These are phyloP conservation scores for Cryptosporidium baileyi DNA, from an alignment of 169 alveolate species.

Conservation along the genomic window DNA sequence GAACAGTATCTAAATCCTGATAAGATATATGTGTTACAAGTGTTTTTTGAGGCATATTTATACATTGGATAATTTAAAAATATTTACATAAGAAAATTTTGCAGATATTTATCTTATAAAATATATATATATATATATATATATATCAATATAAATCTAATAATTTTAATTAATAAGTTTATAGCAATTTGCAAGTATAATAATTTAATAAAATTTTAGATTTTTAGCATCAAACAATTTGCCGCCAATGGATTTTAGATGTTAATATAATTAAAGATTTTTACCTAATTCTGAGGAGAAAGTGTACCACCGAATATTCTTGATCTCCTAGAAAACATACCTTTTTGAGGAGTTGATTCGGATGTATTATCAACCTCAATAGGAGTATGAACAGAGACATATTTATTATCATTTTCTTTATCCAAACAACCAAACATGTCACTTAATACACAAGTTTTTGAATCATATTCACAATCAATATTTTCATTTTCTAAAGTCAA, in stretches of 20 bases:
- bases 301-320: constrained; percentile 32
- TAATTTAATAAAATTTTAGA: neutral
- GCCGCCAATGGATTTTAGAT: neutral
- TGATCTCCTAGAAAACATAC: constrained; percentile 3
- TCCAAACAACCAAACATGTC: neutral
- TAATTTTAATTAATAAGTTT: too few species aligned
- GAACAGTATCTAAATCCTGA: constrained; percentile 57
- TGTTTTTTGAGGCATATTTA: constrained; percentile 18
- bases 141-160: too few species aligned
- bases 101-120: neutral
- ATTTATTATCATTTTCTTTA: neutral
- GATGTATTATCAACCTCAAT: neutral
- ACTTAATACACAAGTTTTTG: constrained; percentile 22
- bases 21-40: constrained; percentile 57
- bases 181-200: too few species aligned
- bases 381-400: neutral
- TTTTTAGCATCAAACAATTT: neutral
- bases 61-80: neutral
- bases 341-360: constrained; percentile 26
- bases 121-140: too few species aligned
- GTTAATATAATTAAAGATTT: too few species aligned
- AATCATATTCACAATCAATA: neutral
- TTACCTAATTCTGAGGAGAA: constrained; percentile 19
- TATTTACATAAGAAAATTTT: neutral
- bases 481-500: neutral